Evolutionary conservation across 306 rosid genomes (phyloP).

Genomic region (Amphicarpaea edgeworthii): DNA sequence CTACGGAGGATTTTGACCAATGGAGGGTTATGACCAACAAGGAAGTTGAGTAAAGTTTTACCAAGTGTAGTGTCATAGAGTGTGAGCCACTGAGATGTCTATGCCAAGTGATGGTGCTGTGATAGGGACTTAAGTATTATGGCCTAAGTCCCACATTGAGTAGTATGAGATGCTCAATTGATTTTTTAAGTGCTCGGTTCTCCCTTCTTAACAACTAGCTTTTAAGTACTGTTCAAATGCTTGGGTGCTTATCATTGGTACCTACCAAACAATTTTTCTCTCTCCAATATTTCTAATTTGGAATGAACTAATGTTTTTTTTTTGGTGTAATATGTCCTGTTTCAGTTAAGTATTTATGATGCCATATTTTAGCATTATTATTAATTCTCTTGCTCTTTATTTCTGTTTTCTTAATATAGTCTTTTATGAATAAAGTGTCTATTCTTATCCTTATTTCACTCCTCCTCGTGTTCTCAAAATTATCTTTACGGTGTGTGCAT

Average conservation of each 20-base stretch:
- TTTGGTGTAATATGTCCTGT: not conserved
- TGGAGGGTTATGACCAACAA: no score
- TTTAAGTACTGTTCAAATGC: no score
- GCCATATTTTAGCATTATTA: not conserved
- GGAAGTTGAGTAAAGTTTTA: no score
- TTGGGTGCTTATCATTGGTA: not conserved
- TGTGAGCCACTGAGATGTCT: no score
- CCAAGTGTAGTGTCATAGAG: no score
- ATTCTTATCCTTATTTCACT: slow-evolving; percentile 11
- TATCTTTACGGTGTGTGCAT: not conserved
- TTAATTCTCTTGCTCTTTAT: not conserved
- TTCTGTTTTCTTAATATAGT: slow-evolving; percentile 5
- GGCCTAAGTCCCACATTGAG: no score
- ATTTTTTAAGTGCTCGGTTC: no score
- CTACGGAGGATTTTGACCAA: no score
- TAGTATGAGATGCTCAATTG: no score
- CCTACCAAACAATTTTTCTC: not conserved
- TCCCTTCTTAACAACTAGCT: no score
- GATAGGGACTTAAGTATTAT: no score
- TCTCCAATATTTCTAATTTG: not conserved
- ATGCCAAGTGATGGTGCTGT: no score
- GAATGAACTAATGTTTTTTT: slow-evolving; percentile 14
- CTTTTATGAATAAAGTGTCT: not conserved
- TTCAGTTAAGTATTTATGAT: slow-evolving; percentile 4
- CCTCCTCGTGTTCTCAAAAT: not conserved